Base-by-base conservation (phyloP, 176 grass and related monocot genomes). In the Oryza punctata region DNA sequence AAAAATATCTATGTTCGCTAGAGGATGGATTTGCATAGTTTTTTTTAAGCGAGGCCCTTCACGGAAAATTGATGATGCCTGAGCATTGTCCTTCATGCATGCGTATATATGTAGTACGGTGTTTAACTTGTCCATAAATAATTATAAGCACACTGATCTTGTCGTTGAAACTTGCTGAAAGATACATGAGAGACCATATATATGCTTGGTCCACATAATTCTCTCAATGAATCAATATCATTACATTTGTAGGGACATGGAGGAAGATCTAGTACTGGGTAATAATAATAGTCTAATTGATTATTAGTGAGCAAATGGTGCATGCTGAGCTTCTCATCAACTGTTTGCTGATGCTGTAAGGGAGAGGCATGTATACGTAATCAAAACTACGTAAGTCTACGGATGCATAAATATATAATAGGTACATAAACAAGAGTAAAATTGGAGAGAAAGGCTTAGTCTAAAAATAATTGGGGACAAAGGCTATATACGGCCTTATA, bases 311-410 rank as follows among this genome's bases (percentile, higher is more conserved):
- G 69, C 81, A 38, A 81, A 60, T 85, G 63, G n/a, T 47, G 77
- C 87, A 76, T 75, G 28, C 64, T 41, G 77, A 63, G 15, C 47
- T 29, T 50, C 4, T 10, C 60, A 69, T 69, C 27, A 49, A 27
- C 1, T 75, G 16, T 75, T 64, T 85, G 83, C 70, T 85, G 78
- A 85, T 43, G 78, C 72, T 82, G 59, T 82, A 59, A 89, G 85
- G 82, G 43, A 70, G 43, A 66, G 13, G 1, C 57, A 25, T 59
- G 72, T 3, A 66, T 85, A 78, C 83, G 83, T 89, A 85, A 85
- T 82, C 44, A 1, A 66, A 85, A 71, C 71, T 81, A 72, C 83
- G 88, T 81, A 85, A 85, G 88, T 65, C 26, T 37, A 85, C 5
- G 33, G 23, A 10, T 2, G 65, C 59, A 16, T 21, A 54, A 19